Evolutionary conservation across 495 filamentous ascomycete species (phyloP), one percentile per base, ranked within the genome.

Genomic region (Pseudoneurospora amorphoporcata): DNA sequence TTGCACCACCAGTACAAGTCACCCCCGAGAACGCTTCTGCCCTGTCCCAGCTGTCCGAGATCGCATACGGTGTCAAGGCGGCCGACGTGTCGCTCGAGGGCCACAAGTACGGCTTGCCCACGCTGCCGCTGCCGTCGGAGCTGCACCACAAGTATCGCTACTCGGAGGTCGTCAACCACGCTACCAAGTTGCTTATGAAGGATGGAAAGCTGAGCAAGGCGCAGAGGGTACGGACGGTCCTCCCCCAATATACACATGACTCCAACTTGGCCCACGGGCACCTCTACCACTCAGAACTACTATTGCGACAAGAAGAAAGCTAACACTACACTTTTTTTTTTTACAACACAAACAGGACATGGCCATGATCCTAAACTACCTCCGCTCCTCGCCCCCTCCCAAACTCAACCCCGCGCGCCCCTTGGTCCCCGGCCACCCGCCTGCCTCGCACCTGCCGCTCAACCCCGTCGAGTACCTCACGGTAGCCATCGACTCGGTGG

Each of bases 401-500:
- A 87, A 86, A 68, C 78, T 89, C 74, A 90, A 90, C 81, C 86
- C 92, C 35, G 76, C 83, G 32, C 88, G 87, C 16, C 92, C 91
- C 29, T 87, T 98, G 19, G 81, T 97, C 70, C 89, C 91, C 0
- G 89, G 89, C 73, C 82, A 88, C 16, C 93, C 94, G 2, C 89
- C 93, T 0, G 84, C 91, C 32, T 80, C 86, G 9, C 90, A 94
- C 69, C 88, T 97, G 39, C 91, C 92, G 8, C 85, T 92, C 23
- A 88, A 96, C 82, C 90, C 94, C 10, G 83, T 94, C 39, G 84
- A 88, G 61, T 94, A 94, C 82, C 88, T 97, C 45, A 92, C 90
- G 0, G 82, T 95, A 43, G 93, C 95, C n/a, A 90, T 99, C 78
- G 95, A 99, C 86, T 97, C 93, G 12, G 91, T 98, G n/a, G 93